These are phyloP conservation scores for Zoysia japonica DNA, from an alignment of 176 grass and related monocot genomes.

Conservation along the genomic window DNA sequence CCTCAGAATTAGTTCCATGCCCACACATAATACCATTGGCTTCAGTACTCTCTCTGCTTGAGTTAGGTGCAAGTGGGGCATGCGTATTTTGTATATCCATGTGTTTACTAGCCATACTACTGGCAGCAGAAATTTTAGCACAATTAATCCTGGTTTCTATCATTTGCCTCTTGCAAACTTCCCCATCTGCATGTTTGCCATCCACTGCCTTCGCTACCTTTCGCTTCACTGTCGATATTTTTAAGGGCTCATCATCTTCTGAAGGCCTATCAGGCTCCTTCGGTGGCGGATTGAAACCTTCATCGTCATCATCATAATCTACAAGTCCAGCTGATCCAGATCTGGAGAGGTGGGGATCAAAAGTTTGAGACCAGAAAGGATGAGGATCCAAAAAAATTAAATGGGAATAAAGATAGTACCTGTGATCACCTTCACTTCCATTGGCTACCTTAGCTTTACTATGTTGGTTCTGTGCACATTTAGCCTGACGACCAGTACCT, in stretches of 20 bases:
- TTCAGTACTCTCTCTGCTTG: constrained; percentile 32
- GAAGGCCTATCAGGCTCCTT: constrained; percentile 59
- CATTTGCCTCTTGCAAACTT: constrained; percentile 56
- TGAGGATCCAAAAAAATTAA: constrained; percentile 15
- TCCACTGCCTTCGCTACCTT: constrained; percentile 38
- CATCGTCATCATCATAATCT: constrained; percentile 89
- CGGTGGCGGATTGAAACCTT: constrained; percentile 82
- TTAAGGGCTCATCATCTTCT: constrained; percentile 65
- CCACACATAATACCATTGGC: constrained; percentile 52
- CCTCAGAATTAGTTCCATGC: constrained; percentile 30
- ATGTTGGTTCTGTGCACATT: constrained; percentile 50
- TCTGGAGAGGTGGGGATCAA: constrained; percentile 48
- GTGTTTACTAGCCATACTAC: constrained; percentile 32
- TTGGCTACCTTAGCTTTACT: constrained; percentile 55
- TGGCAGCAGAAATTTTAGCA: constrained; percentile 46
- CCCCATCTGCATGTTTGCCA: constrained; percentile 50
- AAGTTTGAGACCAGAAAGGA: constrained; percentile 47
- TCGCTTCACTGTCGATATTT: constrained; percentile 59
- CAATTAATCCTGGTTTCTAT: constrained; percentile 58
- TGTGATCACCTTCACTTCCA: constrained; percentile 59
- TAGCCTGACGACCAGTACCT: constrained; percentile 46
- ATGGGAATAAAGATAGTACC: constrained; percentile 47
- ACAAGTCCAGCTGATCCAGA: constrained; percentile 72
- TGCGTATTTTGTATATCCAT: constrained; percentile 34
- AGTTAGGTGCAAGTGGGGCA: constrained; percentile 20